Conservation (phyloP, 1,284 basidiomycete genomes). For the Pseudozyma thailandica region DNA sequence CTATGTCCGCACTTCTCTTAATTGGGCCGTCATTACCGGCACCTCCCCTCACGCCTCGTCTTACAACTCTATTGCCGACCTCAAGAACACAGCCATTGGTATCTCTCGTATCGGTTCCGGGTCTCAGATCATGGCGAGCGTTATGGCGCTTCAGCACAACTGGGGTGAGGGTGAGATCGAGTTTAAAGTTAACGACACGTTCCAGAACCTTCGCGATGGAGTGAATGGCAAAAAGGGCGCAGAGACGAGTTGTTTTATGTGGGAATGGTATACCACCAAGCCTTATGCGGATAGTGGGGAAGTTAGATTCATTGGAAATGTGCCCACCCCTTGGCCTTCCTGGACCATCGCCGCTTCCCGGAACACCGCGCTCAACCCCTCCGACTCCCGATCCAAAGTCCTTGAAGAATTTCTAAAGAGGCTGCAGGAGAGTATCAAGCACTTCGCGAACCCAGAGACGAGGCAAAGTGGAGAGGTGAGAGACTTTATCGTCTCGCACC, state of each 20-base stretch:
- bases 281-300: slow-evolving; percentile 85
- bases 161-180: slow-evolving; percentile 48
- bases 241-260: slow-evolving; percentile 71
- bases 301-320: slow-evolving; percentile 81
- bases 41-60: slow-evolving; percentile 71
- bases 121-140: slow-evolving; percentile 92
- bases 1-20: slow-evolving; percentile 75
- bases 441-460: slow-evolving; percentile 52
- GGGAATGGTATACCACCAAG: slow-evolving; percentile 90
- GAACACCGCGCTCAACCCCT: slow-evolving; percentile 23
- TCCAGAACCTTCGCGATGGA: slow-evolving; percentile 80
- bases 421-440: slow-evolving; percentile 43
- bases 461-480: slow-evolving; percentile 18
- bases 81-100: slow-evolving; percentile 84
- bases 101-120: slow-evolving; percentile 90
- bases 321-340: slow-evolving; percentile 94
- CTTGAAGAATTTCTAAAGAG: slow-evolving; percentile 44
- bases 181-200: slow-evolving; percentile 65
- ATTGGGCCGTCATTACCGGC: slow-evolving; percentile 84
- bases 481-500: slow-evolving; percentile 47
- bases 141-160: slow-evolving; percentile 81
- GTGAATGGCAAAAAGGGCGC: slow-evolving; percentile 74
- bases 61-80: slow-evolving; percentile 79
- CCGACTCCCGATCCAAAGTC: neutral
- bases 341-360: slow-evolving; percentile 73